These are phyloP conservation scores for Chaetothyriales sp. DNA, from an alignment of 2,329 filamentous ascomycete genomes.

Conservation along the genomic window DNA sequence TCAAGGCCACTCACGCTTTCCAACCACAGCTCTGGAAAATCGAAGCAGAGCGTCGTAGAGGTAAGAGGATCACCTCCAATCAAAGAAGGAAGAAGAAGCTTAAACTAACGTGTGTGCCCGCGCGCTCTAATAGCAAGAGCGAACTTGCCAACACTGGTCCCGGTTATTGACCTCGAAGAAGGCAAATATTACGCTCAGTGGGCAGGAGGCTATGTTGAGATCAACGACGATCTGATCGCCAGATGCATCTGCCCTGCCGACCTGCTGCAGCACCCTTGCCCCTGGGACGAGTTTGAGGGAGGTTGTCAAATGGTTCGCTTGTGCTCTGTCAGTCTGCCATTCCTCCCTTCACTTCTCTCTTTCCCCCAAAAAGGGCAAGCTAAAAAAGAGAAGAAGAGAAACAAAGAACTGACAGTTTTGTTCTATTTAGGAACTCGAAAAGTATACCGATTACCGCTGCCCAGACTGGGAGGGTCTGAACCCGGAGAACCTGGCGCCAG, in stretches of 20 bases:
- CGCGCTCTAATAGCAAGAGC: background rate
- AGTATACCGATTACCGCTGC: background rate
- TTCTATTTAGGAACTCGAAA: background rate
- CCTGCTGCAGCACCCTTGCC: background rate
- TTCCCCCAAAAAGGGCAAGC: too few relatives aligned
- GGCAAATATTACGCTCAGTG: background rate
- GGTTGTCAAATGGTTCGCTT: background rate
- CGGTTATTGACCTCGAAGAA: background rate
- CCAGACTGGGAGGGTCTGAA: background rate
- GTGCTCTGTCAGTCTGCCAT: background rate
- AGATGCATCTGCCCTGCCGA: background rate
- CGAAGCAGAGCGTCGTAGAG: background rate
- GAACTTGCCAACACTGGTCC: background rate
- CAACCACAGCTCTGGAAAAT: background rate
- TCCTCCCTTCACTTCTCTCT: background rate
- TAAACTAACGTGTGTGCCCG: background rate
- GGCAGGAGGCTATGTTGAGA: background rate
- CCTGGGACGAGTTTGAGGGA: background rate
- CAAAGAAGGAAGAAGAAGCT: background rate
- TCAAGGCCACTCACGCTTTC: background rate
- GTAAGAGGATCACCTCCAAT: background rate
- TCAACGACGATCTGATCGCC: background rate
- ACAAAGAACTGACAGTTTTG: background rate
- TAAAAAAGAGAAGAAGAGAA: too few relatives aligned
- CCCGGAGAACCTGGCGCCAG: background rate